Base-by-base conservation (phyloP, 306 rosid genomes). In the Styphnolobium japonicum region DNA sequence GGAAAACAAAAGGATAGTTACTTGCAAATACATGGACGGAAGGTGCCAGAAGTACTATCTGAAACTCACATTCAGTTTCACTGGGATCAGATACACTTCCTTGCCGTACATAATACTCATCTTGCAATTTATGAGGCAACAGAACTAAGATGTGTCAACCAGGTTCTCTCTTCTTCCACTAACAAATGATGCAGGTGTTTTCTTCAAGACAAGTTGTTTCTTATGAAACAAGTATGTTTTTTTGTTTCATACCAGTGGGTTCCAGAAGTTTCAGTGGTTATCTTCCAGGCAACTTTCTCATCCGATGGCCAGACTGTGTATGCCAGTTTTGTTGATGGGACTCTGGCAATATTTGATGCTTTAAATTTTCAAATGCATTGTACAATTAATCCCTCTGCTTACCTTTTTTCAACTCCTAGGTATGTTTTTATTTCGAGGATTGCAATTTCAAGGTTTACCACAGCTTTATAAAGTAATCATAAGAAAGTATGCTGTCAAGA, bases 201-300 rank as follows among this genome's bases (percentile, higher is more conserved):
- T 27, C 25, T 67, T 7, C 11, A 58, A 11, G 29, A 10, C 9
- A 9, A 42, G 6, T 45, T 60, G 36, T 25, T 16, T 22, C 16
- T 37, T 31, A 34, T 8, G 10, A 37, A 48, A 57, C 43, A 53
- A 66, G 8, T 25, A 27, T n/a, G 25, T 18, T 7, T 5, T 14
- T 8, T 11, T 29, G 31, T 31, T 39, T 62, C 27, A 0, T 11
- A 36, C 80, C 82, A 86, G 87, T 80, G 77, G 84, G 36, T 57
- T 57, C 69, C 85, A 0, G 67, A 48, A 74, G 79, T 2, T 57
- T 22, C 76, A 4, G 64, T 58, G 15, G 6, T 23, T 11, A 83
- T 88, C 71, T 31, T 76, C 31, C 81, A 80, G 39, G 91, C 86
- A 40, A 60, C 81, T 15, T 83, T 60, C 75, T 85, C 89, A 45